Percentiles rank a stretch among this genome's conserved stretches.
Evolutionary conservation across 805 yeast species (phyloP).

Genomic region (Clavispora santaluciae): DNA sequence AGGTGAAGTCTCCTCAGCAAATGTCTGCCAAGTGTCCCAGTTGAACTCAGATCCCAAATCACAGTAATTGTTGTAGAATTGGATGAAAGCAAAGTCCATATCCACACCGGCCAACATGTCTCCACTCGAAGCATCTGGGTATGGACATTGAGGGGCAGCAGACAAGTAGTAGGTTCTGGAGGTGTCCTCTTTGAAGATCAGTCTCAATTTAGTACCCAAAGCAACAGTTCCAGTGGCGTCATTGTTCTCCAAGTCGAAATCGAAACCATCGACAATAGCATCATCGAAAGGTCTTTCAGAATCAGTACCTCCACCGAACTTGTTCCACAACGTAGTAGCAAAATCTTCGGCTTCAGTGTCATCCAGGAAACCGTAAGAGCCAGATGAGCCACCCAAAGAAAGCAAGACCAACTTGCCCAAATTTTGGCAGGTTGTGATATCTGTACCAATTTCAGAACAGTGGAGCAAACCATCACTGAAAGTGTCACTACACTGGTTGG

Average conservation of each 20-base stretch:
- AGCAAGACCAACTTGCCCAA: conserved; percentile 11
- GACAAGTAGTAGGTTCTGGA: conserved; percentile 66
- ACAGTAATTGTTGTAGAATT: conserved; percentile 87
- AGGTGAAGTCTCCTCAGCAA: conserved; percentile 53
- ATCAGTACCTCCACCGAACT: conserved; percentile 32
- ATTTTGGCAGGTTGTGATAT: conserved; percentile 11
- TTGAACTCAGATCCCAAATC: conserved; percentile 48
- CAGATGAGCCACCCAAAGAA: conserved; percentile 49
- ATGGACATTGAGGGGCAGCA: conserved; percentile 91
- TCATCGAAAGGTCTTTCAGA: conserved; percentile 28
- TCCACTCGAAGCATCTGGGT: conserved; percentile 64
- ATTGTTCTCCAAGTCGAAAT: conserved; percentile 60
- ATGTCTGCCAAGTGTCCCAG: conserved; percentile 67
- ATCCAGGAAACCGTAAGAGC: conserved; percentile 48
- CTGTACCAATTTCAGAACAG: conserved; percentile 11
- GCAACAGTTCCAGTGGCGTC: conserved; percentile 63
- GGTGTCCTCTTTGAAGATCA: conserved; percentile 2
- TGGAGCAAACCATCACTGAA: conserved; percentile 38
- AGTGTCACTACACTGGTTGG: conserved; percentile 41
- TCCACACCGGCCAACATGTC: conserved; percentile 43
- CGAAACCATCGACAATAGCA: conserved; percentile 67
- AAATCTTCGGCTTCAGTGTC: conserved; percentile 54
- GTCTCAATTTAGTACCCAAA: conserved; percentile 30
- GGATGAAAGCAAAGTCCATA: conserved; percentile 79
- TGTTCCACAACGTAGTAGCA: conserved; percentile 41